Conservation (phyloP, 345 rosid genomes). For the Schrenkiella parvula region DNA sequence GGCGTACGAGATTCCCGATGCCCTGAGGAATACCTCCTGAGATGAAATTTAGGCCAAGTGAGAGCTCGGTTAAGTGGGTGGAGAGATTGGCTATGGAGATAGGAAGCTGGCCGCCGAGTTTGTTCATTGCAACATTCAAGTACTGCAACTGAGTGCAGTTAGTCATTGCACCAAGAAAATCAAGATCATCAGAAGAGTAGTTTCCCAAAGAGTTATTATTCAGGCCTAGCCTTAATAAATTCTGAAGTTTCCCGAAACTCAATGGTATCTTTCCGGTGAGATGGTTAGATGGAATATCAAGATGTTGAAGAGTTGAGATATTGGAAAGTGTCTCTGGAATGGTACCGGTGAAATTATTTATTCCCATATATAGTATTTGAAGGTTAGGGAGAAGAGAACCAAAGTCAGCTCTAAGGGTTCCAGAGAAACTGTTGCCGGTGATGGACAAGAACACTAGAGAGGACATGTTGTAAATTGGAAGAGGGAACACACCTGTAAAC, state of each 20-base stretch:
- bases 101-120: constrained; percentile 1
- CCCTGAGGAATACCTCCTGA: constrained; percentile 8
- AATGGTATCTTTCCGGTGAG: constrained; percentile 17
- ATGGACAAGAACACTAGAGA: constrained; percentile 17
- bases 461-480: constrained; percentile 16
- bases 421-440: constrained; percentile 20
- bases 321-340: constrained; percentile 22
- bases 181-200: constrained; percentile 20
- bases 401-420: constrained; percentile 20
- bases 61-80: background rate
- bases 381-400: constrained; percentile 29
- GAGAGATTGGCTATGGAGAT: constrained; percentile 21
- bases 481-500: constrained; percentile 27
- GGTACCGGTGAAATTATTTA: constrained; percentile 11
- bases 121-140: background rate
- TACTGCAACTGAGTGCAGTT: constrained; percentile 4
- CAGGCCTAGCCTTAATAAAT: constrained; percentile 1
- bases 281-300: constrained; percentile 5
- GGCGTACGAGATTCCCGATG: background rate
- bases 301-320: constrained; percentile 4
- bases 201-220: constrained; percentile 9
- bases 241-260: constrained; percentile 18
- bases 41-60: constrained; percentile 13
- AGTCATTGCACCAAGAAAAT: constrained; percentile 23
- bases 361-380: constrained; percentile 15